Percentiles rank a stretch among this genome's conserved stretches.
phyloP scores from a whole-genome alignment of 1,284 basidiomycete species.

The Melampsora larici-populina region DNA sequence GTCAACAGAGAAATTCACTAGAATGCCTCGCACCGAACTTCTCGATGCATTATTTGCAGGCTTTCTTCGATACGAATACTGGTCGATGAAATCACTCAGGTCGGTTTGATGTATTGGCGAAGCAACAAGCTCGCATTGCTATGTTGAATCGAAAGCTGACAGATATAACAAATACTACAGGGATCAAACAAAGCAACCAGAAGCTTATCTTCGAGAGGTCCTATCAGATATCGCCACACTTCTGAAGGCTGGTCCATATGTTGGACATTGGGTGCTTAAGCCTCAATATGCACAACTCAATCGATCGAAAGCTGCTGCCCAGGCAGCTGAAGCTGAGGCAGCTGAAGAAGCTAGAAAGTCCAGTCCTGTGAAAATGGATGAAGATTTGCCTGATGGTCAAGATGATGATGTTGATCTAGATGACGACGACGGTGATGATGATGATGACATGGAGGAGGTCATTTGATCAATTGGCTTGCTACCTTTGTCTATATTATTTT shows the following conservation, averaged over 20 bases:
- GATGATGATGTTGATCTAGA: constrained; percentile 36
- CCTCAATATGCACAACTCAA: constrained; percentile 43
- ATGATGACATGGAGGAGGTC: constrained; percentile 30
- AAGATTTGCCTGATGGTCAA: constrained; percentile 6
- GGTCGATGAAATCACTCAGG: constrained; percentile 71
- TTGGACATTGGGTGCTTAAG: constrained; percentile 56
- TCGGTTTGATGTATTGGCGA: neutral
- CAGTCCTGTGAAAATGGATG: constrained; percentile 17
- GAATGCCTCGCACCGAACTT: constrained; percentile 82
- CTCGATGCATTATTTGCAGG: constrained; percentile 76
- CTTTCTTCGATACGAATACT: constrained; percentile 75
- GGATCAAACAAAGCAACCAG: constrained; percentile 81
- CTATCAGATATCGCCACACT: constrained; percentile 74
- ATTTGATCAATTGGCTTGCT: no score
- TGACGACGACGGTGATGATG: constrained; percentile 34
- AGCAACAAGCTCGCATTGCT: neutral
- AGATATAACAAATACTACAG: constrained; percentile 53
- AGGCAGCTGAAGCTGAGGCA: constrained; percentile 32
- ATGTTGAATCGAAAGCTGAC: neutral
- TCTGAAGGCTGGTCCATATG: constrained; percentile 69
- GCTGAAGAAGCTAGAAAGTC: constrained; percentile 4
- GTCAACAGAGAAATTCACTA: constrained; percentile 61
- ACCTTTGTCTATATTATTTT: no score
- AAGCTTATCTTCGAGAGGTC: constrained; percentile 83
- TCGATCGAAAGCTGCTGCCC: constrained; percentile 24